phyloP scores from a whole-genome alignment of 768 basidiomycete species.

The Trametes cingulata region DNA sequence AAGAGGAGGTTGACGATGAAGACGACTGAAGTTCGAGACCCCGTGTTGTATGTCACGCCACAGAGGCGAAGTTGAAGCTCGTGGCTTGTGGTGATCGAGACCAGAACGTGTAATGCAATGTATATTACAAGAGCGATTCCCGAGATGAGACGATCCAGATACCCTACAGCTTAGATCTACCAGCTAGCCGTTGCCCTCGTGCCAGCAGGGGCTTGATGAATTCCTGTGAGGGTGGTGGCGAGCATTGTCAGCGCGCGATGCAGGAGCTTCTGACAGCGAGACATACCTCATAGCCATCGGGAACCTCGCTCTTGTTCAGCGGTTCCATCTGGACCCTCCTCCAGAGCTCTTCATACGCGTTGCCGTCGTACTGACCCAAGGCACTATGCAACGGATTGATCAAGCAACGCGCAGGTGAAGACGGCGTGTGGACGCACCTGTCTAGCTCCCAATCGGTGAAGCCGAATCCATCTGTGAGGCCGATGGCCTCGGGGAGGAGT shows the following conservation, averaged over 20 bases:
- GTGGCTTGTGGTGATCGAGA: background rate
- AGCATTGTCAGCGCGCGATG: background rate
- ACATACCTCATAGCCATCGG: constrained; percentile 56
- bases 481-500: constrained; percentile 64
- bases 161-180: constrained; percentile 36
- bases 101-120: constrained; percentile 27
- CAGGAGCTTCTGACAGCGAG: too few species aligned
- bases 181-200: constrained; percentile 45
- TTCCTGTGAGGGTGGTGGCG: constrained; percentile 28
- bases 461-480: constrained; percentile 71
- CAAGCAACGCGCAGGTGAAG: background rate
- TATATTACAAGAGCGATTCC: background rate
- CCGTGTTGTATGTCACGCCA: constrained; percentile 4
- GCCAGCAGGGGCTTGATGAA: constrained; percentile 55
- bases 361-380: constrained; percentile 62
- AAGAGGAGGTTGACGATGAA: constrained; percentile 31
- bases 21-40: constrained; percentile 26
- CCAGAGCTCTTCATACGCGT: constrained; percentile 70
- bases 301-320: constrained; percentile 51
- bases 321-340: constrained; percentile 58
- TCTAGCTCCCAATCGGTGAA: constrained; percentile 77
- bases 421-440: constrained; percentile 41
- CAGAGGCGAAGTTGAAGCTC: background rate
- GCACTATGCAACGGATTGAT: constrained; percentile 44
- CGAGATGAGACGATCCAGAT: constrained; percentile 20